Percentiles rank a stretch among this genome's conserved stretches.
phyloP scores from a whole-genome alignment of 1,284 basidiomycete species.

The Apiotrichum domesticum region DNA sequence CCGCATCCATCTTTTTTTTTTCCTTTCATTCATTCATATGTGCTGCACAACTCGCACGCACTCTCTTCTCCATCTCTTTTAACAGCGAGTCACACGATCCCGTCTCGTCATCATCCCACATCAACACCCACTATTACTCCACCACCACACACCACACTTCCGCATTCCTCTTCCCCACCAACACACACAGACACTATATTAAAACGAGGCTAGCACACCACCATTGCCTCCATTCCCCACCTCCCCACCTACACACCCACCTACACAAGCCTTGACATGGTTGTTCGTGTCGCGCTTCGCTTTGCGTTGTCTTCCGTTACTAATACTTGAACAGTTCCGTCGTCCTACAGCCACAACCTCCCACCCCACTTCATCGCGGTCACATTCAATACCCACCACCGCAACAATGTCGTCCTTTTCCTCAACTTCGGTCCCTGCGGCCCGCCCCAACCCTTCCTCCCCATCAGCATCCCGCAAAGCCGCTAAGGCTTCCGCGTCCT shows the following conservation, averaged over 20 bases:
- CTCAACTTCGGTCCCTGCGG: slow-evolving; percentile 26
- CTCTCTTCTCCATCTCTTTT: too few species aligned
- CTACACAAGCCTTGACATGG: background rate
- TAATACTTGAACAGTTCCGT: background rate
- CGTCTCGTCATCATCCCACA: too few species aligned
- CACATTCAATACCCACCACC: background rate
- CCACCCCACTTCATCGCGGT: background rate
- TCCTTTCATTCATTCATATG: too few species aligned
- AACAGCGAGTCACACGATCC: too few species aligned
- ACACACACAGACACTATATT: background rate
- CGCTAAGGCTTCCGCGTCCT: slow-evolving; percentile 37
- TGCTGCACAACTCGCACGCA: too few species aligned
- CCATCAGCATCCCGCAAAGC: slow-evolving; percentile 40
- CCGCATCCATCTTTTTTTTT: too few species aligned
- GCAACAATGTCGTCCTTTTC: slow-evolving; percentile 19
- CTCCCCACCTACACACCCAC: background rate
- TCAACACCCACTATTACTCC: too few species aligned
- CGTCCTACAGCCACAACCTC: background rate
- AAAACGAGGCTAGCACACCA: too few species aligned
- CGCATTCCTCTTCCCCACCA: background rate
- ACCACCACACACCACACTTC: background rate
- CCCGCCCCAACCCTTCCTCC: slow-evolving; percentile 35
- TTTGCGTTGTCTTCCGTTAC: background rate
- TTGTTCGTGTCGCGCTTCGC: background rate
- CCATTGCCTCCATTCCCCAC: background rate